Conservation (phyloP, 2,329 filamentous ascomycete species). For the Aspergillus sp. region DNA sequence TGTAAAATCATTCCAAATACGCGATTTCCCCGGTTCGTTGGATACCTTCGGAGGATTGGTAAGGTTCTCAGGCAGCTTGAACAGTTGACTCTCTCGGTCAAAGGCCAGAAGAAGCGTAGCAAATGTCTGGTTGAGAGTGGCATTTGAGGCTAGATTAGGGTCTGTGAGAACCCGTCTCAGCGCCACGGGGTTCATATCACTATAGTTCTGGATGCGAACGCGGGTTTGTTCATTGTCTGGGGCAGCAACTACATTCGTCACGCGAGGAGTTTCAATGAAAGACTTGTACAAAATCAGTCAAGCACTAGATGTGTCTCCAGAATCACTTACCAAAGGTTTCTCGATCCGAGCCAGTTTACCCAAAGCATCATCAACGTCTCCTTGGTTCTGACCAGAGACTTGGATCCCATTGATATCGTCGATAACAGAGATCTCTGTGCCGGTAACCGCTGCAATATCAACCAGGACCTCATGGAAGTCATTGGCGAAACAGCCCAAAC, state of each 20-base stretch:
- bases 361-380: conserved; percentile 22
- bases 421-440: conserved; percentile 17
- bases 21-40: conserved; percentile 15
- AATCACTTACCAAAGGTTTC: conserved; percentile 18
- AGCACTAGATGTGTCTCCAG: neutral
- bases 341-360: conserved; percentile 21
- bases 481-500: conserved; percentile 16
- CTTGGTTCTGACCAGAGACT: conserved; percentile 15
- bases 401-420: conserved; percentile 16
- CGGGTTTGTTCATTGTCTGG: conserved; percentile 2
- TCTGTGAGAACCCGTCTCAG: conserved; percentile 18
- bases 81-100: conserved; percentile 9
- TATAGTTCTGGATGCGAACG: conserved; percentile 14
- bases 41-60: conserved; percentile 11
- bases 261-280: conserved; percentile 8
- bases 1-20: conserved; percentile 24
- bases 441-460: conserved; percentile 18
- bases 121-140: conserved; percentile 15
- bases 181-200: conserved; percentile 11
- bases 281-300: conserved; percentile 10
- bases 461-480: conserved; percentile 12
- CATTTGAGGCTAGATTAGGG: conserved; percentile 5
- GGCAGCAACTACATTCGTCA: conserved; percentile 14
- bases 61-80: conserved; percentile 11
- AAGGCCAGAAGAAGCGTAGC: conserved; percentile 13